phyloP scores from a whole-genome alignment of 2,329 filamentous ascomycete genomes.

The Alternaria sp. region DNA sequence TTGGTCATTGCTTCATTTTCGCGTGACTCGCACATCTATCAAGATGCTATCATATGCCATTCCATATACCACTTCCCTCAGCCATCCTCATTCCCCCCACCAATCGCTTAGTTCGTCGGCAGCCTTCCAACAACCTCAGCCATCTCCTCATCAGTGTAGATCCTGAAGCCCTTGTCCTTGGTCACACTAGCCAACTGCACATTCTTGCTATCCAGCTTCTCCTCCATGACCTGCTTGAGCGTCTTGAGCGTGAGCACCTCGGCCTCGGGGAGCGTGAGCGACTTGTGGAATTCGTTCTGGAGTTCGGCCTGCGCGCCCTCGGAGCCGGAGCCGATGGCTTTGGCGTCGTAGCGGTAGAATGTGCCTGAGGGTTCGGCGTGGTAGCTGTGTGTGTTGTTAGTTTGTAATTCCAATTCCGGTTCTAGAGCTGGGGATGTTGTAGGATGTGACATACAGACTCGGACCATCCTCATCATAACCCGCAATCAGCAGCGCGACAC shows the following conservation, averaged over 20 bases:
- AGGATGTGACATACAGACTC: slow-evolving; percentile 67
- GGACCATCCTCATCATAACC: slow-evolving; percentile 97
- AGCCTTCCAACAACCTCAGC: slow-evolving; percentile 86
- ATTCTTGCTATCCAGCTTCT: slow-evolving; percentile 98
- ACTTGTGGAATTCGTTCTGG: slow-evolving; percentile 99
- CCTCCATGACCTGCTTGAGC: slow-evolving; percentile 99
- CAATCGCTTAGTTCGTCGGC: slow-evolving; percentile 52
- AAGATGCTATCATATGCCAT: slow-evolving; percentile 16
- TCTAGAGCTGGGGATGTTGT: background rate
- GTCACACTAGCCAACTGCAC: slow-evolving; percentile 98
- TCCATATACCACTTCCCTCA: background rate
- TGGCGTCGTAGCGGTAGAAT: slow-evolving; percentile 98
- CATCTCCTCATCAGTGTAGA: slow-evolving; percentile 99
- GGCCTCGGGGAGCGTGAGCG: slow-evolving; percentile 87
- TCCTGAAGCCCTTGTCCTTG: slow-evolving; percentile 96
- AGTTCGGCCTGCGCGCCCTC: slow-evolving; percentile 97
- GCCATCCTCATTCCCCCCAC: background rate
- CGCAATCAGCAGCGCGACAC: slow-evolving; percentile 93
- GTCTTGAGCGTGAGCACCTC: slow-evolving; percentile 97
- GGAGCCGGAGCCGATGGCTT: slow-evolving; percentile 96
- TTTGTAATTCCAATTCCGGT: background rate
- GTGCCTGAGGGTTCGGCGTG: slow-evolving; percentile 98
- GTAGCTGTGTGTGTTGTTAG: slow-evolving; percentile 62
- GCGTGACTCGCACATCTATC: slow-evolving; percentile 24
- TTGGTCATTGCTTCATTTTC: slow-evolving; percentile 36